Evolutionary conservation across 1,284 basidiomycete species (phyloP), one percentile per base, ranked within the genome.

Genomic region (Puccinia polysora): DNA sequence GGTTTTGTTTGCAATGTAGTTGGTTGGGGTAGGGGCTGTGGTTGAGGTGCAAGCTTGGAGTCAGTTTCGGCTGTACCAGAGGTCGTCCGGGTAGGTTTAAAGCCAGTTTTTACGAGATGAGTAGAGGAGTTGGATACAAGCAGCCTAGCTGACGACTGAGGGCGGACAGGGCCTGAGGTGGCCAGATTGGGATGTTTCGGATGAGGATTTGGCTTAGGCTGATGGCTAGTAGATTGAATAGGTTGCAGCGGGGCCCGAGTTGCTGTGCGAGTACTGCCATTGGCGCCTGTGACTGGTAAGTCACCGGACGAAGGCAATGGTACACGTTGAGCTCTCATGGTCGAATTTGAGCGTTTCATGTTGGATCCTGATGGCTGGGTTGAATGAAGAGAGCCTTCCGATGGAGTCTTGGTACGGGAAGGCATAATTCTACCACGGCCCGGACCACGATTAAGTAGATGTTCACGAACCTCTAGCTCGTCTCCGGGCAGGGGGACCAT

Each of bases 311-410:
- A 23, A n/a, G 63, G 50, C 34, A 65, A 18, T 32, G 63, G 63
- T 32, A 65, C 63, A 65, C 63, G 63, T 34, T 65, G 63, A 30
- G 63, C 63, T 65, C 63, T 65, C 50, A 65, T 65, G 5, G 63
- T 65, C 18, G 63, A 65, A 65, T 65, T 65, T 23, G 63, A 65
- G 43, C 63, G 63, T 49, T 65, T 65, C 63, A 55, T 55, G 12
- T 8, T 52, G 52, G 6, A 50, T 4, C 63, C 63, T 18, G 63
- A 65, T 25, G 47, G 25, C 15, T 53, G 38, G 23, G 63, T n/a
- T 55, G 52, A 34, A 55, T 65, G 63, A 23, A 65, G 43, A n/a
- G 63, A 65, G 18, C 63, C 63, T 65, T 65, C 63, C 18, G 63
- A 12, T 5, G 50, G 47, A 43, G 50, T 38, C 50, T 43, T 55